Percentiles rank a stretch among this genome's conserved stretches.
Conservation (phyloP, 2,329 filamentous ascomycete species). For the Rachicladosporium sp. region DNA sequence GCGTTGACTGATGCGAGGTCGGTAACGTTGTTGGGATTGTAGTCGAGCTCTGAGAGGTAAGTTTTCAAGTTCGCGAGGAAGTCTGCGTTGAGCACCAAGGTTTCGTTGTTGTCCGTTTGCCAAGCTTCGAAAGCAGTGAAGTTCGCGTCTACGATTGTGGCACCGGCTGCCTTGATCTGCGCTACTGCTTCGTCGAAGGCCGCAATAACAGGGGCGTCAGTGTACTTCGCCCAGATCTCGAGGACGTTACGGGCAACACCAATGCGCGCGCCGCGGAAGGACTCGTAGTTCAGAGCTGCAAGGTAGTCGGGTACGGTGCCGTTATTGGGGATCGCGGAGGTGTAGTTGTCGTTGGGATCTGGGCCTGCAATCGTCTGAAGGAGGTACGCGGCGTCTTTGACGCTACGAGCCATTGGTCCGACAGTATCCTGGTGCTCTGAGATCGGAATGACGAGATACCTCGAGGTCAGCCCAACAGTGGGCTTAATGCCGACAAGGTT, state of each 20-base stretch:
- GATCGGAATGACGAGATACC: slow-evolving; percentile 53
- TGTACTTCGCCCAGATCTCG: slow-evolving; percentile 20
- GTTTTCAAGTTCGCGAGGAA: slow-evolving; percentile 44
- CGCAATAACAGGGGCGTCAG: slow-evolving; percentile 31
- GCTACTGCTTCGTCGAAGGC: slow-evolving; percentile 46
- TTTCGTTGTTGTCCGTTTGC: slow-evolving; percentile 27
- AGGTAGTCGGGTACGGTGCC: slow-evolving; percentile 36
- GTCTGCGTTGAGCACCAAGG: slow-evolving; percentile 43
- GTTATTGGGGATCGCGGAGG: slow-evolving; percentile 50
- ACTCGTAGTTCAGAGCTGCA: slow-evolving; percentile 40
- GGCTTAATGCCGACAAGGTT: slow-evolving; percentile 58
- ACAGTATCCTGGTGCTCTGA: slow-evolving; percentile 44
- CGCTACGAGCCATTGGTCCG: slow-evolving; percentile 46
- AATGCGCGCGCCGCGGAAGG: slow-evolving; percentile 42
- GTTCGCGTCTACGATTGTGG: slow-evolving; percentile 48
- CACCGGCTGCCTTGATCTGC: slow-evolving; percentile 43
- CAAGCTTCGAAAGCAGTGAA: slow-evolving; percentile 42
- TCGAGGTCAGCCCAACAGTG: slow-evolving; percentile 51
- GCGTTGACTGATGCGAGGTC: slow-evolving; percentile 39
- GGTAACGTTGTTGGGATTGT: slow-evolving; percentile 46
- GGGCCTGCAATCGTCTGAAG: slow-evolving; percentile 47
- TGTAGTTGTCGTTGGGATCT: slow-evolving; percentile 45
- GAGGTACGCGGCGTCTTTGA: slow-evolving; percentile 46
- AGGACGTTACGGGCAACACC: slow-evolving; percentile 52
- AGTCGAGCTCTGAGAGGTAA: slow-evolving; percentile 45